Evolutionary conservation across 192 early-diverging fungal species (phyloP).

Genomic region (Coemansia sp.): DNA sequence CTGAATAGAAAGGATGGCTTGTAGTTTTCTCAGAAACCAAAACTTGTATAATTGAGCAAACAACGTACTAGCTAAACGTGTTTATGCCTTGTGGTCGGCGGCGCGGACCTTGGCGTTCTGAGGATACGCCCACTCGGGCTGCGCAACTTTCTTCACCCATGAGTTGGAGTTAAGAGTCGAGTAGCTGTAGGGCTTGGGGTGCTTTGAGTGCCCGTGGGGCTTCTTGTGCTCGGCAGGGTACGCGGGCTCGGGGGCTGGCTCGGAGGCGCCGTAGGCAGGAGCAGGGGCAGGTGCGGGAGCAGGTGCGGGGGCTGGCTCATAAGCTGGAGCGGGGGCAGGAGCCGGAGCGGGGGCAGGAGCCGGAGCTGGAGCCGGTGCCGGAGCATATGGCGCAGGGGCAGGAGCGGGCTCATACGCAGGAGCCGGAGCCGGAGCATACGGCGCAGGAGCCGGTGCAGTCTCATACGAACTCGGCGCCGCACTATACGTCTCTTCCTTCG

Average conservation of each 20-base stretch:
- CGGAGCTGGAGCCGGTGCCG: constrained; percentile 6
- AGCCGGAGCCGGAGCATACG: not conserved
- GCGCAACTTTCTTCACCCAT: not conserved
- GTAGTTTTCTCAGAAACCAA: not conserved
- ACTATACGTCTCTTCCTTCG: not conserved
- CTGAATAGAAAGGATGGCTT: no score
- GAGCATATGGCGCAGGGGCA: not conserved
- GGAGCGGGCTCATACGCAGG: no score
- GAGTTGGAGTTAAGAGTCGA: constrained; percentile 2
- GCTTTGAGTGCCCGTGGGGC: constrained; percentile 1
- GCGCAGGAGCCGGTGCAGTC: not conserved
- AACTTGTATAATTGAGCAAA: not conserved
- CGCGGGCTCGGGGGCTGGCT: not conserved
- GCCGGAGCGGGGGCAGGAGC: not conserved
- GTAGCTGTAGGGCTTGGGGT: constrained; percentile 2
- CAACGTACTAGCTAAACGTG: not conserved
- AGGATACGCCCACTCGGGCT: not conserved
- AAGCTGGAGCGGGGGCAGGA: not conserved
- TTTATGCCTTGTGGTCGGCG: no score
- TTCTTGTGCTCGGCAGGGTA: constrained; percentile 5
- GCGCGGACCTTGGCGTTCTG: not conserved
- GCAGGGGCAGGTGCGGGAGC: no score
- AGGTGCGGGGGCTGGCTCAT: not conserved
- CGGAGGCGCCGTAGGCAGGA: not conserved
- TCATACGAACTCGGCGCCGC: not conserved